A percentile compares a stretch with the other conserved stretches of the same genome.
Conservation (phyloP, 164 flowering plant species). For the Liquidambar formosana region DNA sequence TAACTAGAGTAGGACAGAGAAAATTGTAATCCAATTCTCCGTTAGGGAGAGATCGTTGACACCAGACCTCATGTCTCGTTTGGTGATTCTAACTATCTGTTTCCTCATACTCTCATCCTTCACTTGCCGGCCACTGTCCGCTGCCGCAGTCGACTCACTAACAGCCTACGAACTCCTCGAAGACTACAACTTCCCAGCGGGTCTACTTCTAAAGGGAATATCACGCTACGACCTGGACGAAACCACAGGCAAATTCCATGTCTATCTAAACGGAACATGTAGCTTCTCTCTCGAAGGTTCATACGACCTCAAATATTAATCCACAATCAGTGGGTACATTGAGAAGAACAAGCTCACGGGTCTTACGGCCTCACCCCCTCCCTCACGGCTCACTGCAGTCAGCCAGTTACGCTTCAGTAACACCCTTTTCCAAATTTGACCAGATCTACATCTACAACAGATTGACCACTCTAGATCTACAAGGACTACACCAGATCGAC, state of each 20-base stretch:
- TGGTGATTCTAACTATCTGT: neutral
- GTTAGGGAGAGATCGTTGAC: neutral
- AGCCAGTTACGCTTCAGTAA: no score
- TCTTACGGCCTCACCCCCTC: no score
- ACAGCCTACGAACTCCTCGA: conserved; percentile 41
- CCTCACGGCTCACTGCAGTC: no score
- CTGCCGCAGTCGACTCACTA: conserved; percentile 1
- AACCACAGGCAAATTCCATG: conserved; percentile 45
- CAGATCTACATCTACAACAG: no score
- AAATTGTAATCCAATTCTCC: no score
- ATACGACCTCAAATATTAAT: conserved; percentile 42
- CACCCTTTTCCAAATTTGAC: no score
- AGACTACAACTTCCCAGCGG: conserved; percentile 45
- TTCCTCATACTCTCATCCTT: conserved; percentile 6
- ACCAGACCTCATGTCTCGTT: conserved; percentile 2
- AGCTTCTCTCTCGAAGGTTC: conserved; percentile 51
- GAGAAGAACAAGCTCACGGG: conserved; percentile 33
- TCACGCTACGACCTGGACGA: conserved; percentile 40
- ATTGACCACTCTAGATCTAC: no score
- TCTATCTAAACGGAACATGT: conserved; percentile 35
- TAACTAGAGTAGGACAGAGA: no score
- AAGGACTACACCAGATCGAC: no score
- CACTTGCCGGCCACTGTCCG: neutral
- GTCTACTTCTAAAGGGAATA: conserved; percentile 51
- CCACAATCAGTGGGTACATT: conserved; percentile 44